These are phyloP conservation scores for Myxozyma geophila DNA, from an alignment of 805 yeast genomes.

Conservation along the genomic window DNA sequence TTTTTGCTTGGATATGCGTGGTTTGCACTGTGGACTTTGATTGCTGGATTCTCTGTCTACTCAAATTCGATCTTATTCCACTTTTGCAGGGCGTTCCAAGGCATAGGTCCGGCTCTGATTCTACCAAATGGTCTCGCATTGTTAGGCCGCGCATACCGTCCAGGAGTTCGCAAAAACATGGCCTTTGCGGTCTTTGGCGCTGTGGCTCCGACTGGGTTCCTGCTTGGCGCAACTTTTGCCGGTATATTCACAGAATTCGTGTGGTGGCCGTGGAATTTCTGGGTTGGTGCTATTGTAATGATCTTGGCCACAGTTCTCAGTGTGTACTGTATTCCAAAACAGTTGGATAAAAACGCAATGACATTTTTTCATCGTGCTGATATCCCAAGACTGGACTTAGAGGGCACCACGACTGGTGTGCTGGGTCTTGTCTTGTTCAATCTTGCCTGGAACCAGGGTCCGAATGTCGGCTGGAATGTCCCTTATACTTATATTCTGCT, in stretches of 20 bases:
- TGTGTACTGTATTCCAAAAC: conserved; percentile 49
- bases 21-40: conserved; percentile 60
- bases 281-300: conserved; percentile 52
- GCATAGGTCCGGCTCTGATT: conserved; percentile 64
- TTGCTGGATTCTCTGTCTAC: conserved; percentile 63
- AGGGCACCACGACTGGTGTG: conserved; percentile 63
- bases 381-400: conserved; percentile 50
- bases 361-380: conserved; percentile 38
- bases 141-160: conserved; percentile 50
- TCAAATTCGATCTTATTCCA: conserved; percentile 48
- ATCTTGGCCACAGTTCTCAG: conserved; percentile 45
- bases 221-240: conserved; percentile 59
- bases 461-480: conserved; percentile 67
- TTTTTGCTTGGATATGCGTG: conserved; percentile 61
- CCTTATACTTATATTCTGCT: conserved; percentile 64
- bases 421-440: conserved; percentile 65
- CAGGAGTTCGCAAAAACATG: conserved; percentile 56
- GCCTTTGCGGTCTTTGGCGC: conserved; percentile 64
- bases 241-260: conserved; percentile 52
- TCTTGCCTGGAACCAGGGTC: conserved; percentile 77
- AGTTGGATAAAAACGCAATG: conserved; percentile 51
- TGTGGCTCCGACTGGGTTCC: conserved; percentile 66
- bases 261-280: conserved; percentile 69
- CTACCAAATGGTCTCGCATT: conserved; percentile 67
- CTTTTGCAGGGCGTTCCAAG: conserved; percentile 63